These are phyloP conservation scores for Metschnikowia orientalis DNA, from an alignment of 805 yeast genomes.

Conservation along the genomic window DNA sequence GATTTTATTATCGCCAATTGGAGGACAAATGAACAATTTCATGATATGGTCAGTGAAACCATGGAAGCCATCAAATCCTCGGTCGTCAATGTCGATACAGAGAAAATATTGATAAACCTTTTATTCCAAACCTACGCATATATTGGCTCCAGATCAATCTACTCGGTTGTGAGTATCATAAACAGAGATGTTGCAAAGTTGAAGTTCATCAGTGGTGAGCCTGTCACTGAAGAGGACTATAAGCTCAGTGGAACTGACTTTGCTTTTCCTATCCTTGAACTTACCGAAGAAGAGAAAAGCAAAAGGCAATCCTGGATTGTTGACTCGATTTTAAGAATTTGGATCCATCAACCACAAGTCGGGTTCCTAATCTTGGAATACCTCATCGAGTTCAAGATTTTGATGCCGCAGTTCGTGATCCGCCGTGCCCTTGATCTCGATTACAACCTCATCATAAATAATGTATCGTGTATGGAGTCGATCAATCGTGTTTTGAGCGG, in stretches of 20 bases:
- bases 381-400: slow-evolving; percentile 36
- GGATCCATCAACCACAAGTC: slow-evolving; percentile 45
- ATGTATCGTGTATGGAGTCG: slow-evolving; percentile 42
- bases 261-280: slow-evolving; percentile 26
- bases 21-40: slow-evolving; percentile 36
- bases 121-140: slow-evolving; percentile 70
- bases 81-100: slow-evolving; percentile 18
- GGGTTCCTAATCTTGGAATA: slow-evolving; percentile 40
- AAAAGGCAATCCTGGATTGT: slow-evolving; percentile 34
- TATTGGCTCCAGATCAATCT: slow-evolving; percentile 84
- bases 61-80: slow-evolving; percentile 21
- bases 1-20: slow-evolving; percentile 39
- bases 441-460: slow-evolving; percentile 34
- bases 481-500: slow-evolving; percentile 32
- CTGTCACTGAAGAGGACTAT: slow-evolving; percentile 28
- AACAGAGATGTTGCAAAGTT: slow-evolving; percentile 39
- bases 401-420: slow-evolving; percentile 28
- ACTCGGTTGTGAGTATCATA: slow-evolving; percentile 39
- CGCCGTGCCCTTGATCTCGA: slow-evolving; percentile 24
- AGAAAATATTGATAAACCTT: slow-evolving; percentile 49
- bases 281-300: slow-evolving; percentile 22
- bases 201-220: slow-evolving; percentile 33
- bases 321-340: slow-evolving; percentile 38
- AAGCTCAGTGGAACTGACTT: slow-evolving; percentile 27
- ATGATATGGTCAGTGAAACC: slow-evolving; percentile 30